phyloP scores from a whole-genome alignment of 352 stramenopile species.

The Phytophthora chlamydospora region DNA sequence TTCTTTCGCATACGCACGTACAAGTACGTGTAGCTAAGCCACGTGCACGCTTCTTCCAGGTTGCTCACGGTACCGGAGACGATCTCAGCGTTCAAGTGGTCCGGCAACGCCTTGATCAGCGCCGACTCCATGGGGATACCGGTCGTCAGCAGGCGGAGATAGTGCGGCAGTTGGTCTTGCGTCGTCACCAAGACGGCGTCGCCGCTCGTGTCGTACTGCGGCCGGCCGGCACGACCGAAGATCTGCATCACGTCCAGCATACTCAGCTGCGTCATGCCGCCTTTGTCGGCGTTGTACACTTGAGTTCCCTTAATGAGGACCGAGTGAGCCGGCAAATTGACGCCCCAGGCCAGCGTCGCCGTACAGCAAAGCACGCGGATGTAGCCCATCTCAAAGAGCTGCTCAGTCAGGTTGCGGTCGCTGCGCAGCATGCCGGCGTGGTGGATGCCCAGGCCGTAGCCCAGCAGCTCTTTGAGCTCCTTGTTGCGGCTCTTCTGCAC shows the following conservation, averaged over 20 bases:
- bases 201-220: slow-evolving; percentile 99
- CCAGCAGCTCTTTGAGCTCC: slow-evolving; percentile 95
- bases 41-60: slow-evolving; percentile 95
- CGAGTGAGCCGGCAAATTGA: slow-evolving; percentile 98
- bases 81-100: slow-evolving; percentile 99
- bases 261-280: slow-evolving; percentile 96
- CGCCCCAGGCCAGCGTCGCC: slow-evolving; percentile 98
- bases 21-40: slow-evolving; percentile 99
- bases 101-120: slow-evolving; percentile 98
- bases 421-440: slow-evolving; percentile 97
- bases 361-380: slow-evolving; percentile 99
- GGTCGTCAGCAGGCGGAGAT: slow-evolving; percentile 95
- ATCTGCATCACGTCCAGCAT: slow-evolving; percentile 99
- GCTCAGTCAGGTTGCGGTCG: slow-evolving; percentile 96
- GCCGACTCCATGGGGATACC: slow-evolving; percentile 98
- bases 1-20: slow-evolving; percentile 99
- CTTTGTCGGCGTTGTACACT: slow-evolving; percentile 99
- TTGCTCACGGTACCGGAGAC: slow-evolving; percentile 98
- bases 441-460: slow-evolving; percentile 97
- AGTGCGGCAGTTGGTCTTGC: slow-evolving; percentile 93
- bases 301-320: slow-evolving; percentile 99
- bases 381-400: slow-evolving; percentile 97
- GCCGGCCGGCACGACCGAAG: slow-evolving; percentile 97
- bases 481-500: slow-evolving; percentile 95
- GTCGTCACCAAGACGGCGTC: slow-evolving; percentile 99